Conservation (phyloP, 306 rosid species). For the Hylodesmum podocarpum region DNA sequence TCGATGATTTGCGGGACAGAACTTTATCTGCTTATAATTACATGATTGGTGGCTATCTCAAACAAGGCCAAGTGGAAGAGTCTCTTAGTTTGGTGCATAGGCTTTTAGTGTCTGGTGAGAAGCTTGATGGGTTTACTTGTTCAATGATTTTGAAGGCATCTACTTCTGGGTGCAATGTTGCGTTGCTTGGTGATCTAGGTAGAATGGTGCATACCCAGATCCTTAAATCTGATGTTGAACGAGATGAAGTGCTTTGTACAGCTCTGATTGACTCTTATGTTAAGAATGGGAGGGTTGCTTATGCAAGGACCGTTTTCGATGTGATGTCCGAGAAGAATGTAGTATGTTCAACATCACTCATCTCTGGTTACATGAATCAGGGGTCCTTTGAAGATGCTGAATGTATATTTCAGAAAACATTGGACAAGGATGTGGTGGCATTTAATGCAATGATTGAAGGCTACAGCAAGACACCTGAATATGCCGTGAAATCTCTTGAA, state of each 20-base stretch:
- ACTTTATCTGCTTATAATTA: slow-evolving; percentile 82
- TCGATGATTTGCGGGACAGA: slow-evolving; percentile 58
- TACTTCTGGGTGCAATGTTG: slow-evolving; percentile 35
- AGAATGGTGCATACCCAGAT: slow-evolving; percentile 72
- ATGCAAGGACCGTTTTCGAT: slow-evolving; percentile 74
- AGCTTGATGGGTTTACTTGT: slow-evolving; percentile 75
- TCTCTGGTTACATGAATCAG: slow-evolving; percentile 88
- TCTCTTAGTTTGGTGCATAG: slow-evolving; percentile 50
- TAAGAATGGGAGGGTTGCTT: slow-evolving; percentile 58
- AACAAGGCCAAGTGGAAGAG: slow-evolving; percentile 54
- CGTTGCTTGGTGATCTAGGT: slow-evolving; percentile 46
- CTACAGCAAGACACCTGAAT: slow-evolving; percentile 64
- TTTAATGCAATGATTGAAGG: slow-evolving; percentile 98
- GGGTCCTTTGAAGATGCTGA: slow-evolving; percentile 64
- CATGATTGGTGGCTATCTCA: slow-evolving; percentile 67
- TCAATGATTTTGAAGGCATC: slow-evolving; percentile 84
- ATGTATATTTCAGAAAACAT: slow-evolving; percentile 57
- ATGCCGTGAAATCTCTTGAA: slow-evolving; percentile 65
- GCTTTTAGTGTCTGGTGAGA: slow-evolving; percentile 57
- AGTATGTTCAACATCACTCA: slow-evolving; percentile 76
- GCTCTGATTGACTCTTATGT: slow-evolving; percentile 74
- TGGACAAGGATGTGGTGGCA: slow-evolving; percentile 69
- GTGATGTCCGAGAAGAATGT: slow-evolving; percentile 63
- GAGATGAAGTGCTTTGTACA: slow-evolving; percentile 80
- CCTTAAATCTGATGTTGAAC: slow-evolving; percentile 51